These are phyloP conservation scores for Aspergillus chevalieri DNA, from an alignment of 2,329 filamentous ascomycete species.

Conservation along the genomic window DNA sequence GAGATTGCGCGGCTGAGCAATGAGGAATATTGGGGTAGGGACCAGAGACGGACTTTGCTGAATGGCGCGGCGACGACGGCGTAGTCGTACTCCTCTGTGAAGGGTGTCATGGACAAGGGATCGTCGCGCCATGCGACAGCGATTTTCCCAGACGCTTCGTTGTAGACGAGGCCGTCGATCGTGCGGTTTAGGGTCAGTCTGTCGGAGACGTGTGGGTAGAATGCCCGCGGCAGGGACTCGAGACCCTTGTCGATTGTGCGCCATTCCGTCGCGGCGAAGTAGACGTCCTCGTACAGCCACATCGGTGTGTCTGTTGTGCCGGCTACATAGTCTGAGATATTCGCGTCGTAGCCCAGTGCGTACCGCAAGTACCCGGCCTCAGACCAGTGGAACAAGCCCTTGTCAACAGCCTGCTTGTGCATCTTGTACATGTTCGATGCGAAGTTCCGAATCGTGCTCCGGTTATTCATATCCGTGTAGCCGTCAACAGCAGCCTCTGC, in stretches of 20 bases:
- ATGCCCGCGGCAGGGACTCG: conserved; percentile 55
- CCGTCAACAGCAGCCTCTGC: conserved; percentile 37
- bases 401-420: conserved; percentile 49
- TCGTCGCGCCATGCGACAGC: conserved; percentile 51
- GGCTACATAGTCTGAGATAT: conserved; percentile 51
- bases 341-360: conserved; percentile 48
- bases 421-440: conserved; percentile 39
- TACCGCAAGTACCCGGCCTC: conserved; percentile 59
- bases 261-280: conserved; percentile 56
- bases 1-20: conserved; percentile 45
- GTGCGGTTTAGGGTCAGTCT: conserved; percentile 52
- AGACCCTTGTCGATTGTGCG: conserved; percentile 60
- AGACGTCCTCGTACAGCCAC: conserved; percentile 53
- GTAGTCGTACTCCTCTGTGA: conserved; percentile 57
- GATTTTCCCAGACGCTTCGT: conserved; percentile 48
- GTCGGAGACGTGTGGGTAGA: conserved; percentile 56
- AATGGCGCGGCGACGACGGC: conserved; percentile 61
- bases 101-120: conserved; percentile 32
- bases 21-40: conserved; percentile 50
- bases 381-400: conserved; percentile 58
- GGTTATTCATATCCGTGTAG: conserved; percentile 22
- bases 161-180: conserved; percentile 52
- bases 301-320: conserved; percentile 41
- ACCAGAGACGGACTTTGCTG: conserved; percentile 57
- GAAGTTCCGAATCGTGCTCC: conserved; percentile 23